Conservation (phyloP, 73 alveolate genomes). For the Tetrahymena elliotti region DNA sequence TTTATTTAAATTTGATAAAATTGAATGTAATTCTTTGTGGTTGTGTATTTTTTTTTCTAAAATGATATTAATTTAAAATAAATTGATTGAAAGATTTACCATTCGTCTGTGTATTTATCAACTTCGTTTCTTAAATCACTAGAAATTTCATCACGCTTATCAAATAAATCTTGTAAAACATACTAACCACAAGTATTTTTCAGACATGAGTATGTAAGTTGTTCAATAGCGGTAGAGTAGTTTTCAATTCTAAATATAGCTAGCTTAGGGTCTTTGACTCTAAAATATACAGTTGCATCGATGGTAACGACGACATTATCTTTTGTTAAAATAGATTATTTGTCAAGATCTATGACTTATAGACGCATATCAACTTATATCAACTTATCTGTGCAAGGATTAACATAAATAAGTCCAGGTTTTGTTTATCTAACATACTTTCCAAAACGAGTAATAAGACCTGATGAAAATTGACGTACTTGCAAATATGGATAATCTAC, state of each 20-base stretch:
- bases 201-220: conserved; percentile 27
- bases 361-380: conserved; percentile 11
- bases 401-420: conserved; percentile 42
- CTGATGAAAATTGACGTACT: conserved; percentile 26
- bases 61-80: neutral
- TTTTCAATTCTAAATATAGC: conserved; percentile 44
- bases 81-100: neutral
- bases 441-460: conserved; percentile 38
- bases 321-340: conserved; percentile 28
- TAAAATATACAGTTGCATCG: conserved; percentile 43
- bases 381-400: conserved; percentile 39
- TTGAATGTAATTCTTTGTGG: neutral
- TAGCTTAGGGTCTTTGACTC: conserved; percentile 26
- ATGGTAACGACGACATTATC: conserved; percentile 40
- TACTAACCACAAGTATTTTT: conserved; percentile 31
- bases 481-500: conserved; percentile 35
- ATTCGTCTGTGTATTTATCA: conserved; percentile 32
- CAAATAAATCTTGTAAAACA: conserved; percentile 22
- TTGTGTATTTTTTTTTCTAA: no score
- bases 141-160: conserved; percentile 37
- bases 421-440: conserved; percentile 24
- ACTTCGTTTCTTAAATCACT: conserved; percentile 16
- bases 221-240: conserved; percentile 19
- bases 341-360: conserved; percentile 24
- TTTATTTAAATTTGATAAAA: no score